Evolutionary conservation across 2,329 filamentous ascomycete species (phyloP), one percentile per base, ranked within the genome.

Genomic region (Camillea tinctor): DNA sequence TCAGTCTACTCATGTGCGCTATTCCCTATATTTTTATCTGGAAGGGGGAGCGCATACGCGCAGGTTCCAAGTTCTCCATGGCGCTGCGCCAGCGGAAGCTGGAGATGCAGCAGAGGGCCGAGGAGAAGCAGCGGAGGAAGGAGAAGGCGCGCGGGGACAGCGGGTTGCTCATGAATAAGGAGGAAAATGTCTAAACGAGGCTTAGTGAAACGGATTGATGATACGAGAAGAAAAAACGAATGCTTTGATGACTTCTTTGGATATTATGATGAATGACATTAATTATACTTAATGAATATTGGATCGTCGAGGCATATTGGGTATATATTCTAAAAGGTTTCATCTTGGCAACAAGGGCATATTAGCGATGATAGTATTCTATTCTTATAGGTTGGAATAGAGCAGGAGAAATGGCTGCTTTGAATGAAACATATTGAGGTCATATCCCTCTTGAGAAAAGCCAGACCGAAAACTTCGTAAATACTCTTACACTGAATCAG

Each of bases 41-140:
- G 79, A 81, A 84, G 64, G 82, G 82, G 1, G 77, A 81, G 50
- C 71, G 67, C 44, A 84, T 91, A 50, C 79, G 87, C 22, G 79
- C 77, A 22, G 80, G 80, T 11, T 86, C 82, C 55, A 81, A 77
- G 60, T 90, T 90, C 66, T 90, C 87, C 66, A 83, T 84, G 66
- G 84, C 84, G 52, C 70, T 90, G 57, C 77, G 77, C 57, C 74
- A 82, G 71, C 74, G 77, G 59, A 86, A 82, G 66, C 77, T 77
- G 24, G 79, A 81, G 64, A 73, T 81, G 74, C 70, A 75, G 57
- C 71, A 72, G 13, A 75, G 70, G 58, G 73, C 75, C 8, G 75
- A 79, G 48, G 75, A 76, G 52, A 71, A 77, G 63, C 58, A 57
- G 48, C 36, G 48, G 50, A 60, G 50, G 54, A 62, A 21, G 24